Evolutionary conservation across 2,329 filamentous ascomycete genomes (phyloP), one percentile per base, ranked within the genome.

Genomic region (Zalaria sp.): DNA sequence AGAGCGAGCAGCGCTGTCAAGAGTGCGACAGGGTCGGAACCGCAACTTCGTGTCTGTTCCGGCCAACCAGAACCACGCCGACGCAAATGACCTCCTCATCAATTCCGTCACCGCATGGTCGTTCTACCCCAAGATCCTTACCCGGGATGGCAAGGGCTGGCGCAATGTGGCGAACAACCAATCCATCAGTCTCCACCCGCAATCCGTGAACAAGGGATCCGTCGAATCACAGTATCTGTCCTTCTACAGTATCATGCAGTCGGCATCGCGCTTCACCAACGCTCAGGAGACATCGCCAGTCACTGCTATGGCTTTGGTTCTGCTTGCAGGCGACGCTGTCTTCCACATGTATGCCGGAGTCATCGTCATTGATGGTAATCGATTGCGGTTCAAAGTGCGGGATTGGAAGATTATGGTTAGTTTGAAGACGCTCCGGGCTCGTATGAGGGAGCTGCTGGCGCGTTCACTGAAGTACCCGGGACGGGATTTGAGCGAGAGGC

Each of bases 241-340:
- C 1, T 98, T 94, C 60, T 96, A 96, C 64, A 83, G 93, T 58
- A 94, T 96, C 49, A 93, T 96, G 85, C 88, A 95, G 60, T 82
- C 83, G 3, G 87, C 68, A 65, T 84, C 79, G 72, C 73, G 72
- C 46, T 80, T 82, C 53, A 85, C 89, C 50, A 93, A 94, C 49
- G 91, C 91, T 1, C 88, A 95, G 50, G 86, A 93, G 57, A 93
- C 85, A 1, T 52, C 53, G 47, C 63, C 42, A 52, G 64, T 2
- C 84, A 81, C 7, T 37, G 81, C 87, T 35, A 83, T 95, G 49
- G 79, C 87, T 7, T 75, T 95, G 50, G 78, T 83, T 10, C 66
- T 98, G 27, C 72, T 95, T 40, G 91, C 87, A 45, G 91, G 88
- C 31, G 89, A 96, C 47, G 80, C 84, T 11, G 83, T 88, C 43